A percentile compares a stretch with the other conserved stretches of the same genome.
Evolutionary conservation across 2,329 filamentous ascomycete genomes (phyloP).

Genomic region (Cryphonectria naterciae): DNA sequence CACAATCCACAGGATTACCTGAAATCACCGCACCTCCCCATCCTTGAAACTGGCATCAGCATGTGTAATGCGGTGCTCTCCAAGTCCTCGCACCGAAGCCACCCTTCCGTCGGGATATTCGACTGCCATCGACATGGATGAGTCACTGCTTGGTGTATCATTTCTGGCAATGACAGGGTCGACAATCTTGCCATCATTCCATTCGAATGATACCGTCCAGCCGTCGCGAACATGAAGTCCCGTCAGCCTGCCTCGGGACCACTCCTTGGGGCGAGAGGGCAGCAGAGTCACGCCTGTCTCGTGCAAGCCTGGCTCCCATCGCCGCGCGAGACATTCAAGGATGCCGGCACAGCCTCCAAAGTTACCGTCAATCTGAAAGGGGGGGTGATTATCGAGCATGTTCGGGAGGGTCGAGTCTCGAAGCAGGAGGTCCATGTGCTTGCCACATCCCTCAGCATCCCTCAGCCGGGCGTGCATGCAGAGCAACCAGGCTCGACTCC

Average conservation of each 20-base stretch:
- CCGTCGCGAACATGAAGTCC: constrained; percentile 42
- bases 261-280: constrained; percentile 43
- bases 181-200: constrained; percentile 35
- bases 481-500: constrained; percentile 56
- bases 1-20: constrained; percentile 3
- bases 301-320: constrained; percentile 35
- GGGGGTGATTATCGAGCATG: constrained; percentile 49
- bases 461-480: constrained; percentile 51
- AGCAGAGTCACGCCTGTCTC: constrained; percentile 39
- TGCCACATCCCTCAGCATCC: constrained; percentile 41
- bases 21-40: constrained; percentile 15
- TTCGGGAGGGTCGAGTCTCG: constrained; percentile 48
- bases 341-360: constrained; percentile 53
- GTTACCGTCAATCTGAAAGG: constrained; percentile 56
- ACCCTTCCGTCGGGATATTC: constrained; percentile 20
- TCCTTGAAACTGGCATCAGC: constrained; percentile 4
- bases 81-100: constrained; percentile 14
- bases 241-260: constrained; percentile 40
- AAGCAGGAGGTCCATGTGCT: constrained; percentile 45
- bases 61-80: constrained; percentile 20
- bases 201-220: constrained; percentile 43
- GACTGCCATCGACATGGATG: constrained; percentile 11
- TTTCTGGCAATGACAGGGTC: constrained; percentile 18
- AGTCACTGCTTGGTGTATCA: background rate
- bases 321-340: constrained; percentile 49